Evolutionary conservation across 1,139 yeast genomes (phyloP).

Genomic region (Hyphopichia pseudoburtonii): DNA sequence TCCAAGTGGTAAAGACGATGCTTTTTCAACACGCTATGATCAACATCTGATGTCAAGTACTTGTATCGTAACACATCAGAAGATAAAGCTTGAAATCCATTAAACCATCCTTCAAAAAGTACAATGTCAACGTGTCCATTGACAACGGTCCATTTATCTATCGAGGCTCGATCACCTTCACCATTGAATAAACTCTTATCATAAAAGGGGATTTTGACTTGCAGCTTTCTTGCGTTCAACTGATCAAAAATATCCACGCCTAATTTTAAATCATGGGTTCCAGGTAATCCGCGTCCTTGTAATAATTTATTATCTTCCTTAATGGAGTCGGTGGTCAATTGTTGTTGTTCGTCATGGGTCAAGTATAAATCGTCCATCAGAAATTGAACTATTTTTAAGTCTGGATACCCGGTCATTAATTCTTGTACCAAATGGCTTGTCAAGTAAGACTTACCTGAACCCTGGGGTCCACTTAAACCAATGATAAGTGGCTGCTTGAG

Average conservation of each 20-base stretch:
- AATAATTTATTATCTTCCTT: conserved; percentile 51
- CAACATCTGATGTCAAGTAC: conserved; percentile 20
- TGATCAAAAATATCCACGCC: conserved; percentile 17
- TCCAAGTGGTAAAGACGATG: conserved; percentile 30
- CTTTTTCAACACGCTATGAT: conserved; percentile 20
- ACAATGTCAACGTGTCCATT: conserved; percentile 56
- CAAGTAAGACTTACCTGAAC: conserved; percentile 83
- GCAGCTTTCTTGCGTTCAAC: conserved; percentile 15
- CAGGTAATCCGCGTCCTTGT: conserved; percentile 88
- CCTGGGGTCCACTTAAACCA: conserved; percentile 88
- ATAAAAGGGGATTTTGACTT: conserved; percentile 60
- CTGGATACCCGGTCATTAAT: conserved; percentile 36
- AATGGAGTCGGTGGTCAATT: conserved; percentile 27
- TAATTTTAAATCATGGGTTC: conserved; percentile 74
- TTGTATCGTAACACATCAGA: conserved; percentile 18
- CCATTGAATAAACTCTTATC: conserved; percentile 78
- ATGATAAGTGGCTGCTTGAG: conserved; percentile 50
- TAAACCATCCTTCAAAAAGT: conserved; percentile 92
- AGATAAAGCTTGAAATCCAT: conserved; percentile 61
- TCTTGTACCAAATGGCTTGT: conserved; percentile 44
- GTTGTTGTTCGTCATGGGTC: conserved; percentile 57
- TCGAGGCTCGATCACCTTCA: conserved; percentile 68
- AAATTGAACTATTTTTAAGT: conserved; percentile 50
- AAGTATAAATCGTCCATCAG: conserved; percentile 89
- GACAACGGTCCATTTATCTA: conserved; percentile 35